A percentile compares a stretch with the other conserved stretches of the same genome.
Conservation (phyloP, 2,329 filamentous ascomycete genomes). For the Aspergillus pseudoviridinutans region DNA sequence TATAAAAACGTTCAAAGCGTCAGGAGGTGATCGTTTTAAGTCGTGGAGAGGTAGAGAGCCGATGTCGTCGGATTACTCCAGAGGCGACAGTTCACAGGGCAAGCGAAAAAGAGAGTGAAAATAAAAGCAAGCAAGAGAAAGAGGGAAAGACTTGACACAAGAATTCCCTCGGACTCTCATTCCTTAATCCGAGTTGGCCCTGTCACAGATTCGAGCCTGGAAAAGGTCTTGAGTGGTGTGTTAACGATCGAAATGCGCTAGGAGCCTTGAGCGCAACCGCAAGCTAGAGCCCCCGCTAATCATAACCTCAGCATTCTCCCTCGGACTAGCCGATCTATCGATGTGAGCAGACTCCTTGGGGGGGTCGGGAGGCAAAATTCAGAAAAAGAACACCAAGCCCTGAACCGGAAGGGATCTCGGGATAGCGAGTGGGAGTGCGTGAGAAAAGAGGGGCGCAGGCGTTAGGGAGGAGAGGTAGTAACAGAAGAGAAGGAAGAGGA, state of each 20-base stretch:
- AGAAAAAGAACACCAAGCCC: not conserved
- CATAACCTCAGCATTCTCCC: slow-evolving; percentile 40
- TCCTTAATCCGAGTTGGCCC: slow-evolving; percentile 19
- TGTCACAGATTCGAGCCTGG: slow-evolving; percentile 18
- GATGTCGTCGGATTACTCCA: slow-evolving; percentile 19
- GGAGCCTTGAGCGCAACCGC: slow-evolving; percentile 40
- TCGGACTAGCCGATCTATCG: slow-evolving; percentile 2
- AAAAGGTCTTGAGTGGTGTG: slow-evolving; percentile 17
- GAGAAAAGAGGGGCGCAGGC: slow-evolving; percentile 1
- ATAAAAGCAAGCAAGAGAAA: slow-evolving; percentile 14
- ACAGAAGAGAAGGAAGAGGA: slow-evolving; percentile 10
- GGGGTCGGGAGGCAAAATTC: not conserved
- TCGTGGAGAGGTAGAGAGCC: slow-evolving; percentile 26
- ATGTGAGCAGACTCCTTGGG: slow-evolving; percentile 4
- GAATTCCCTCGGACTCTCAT: slow-evolving; percentile 25
- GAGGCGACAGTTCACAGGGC: slow-evolving; percentile 16
- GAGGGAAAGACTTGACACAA: slow-evolving; percentile 15
- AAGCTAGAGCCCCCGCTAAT: slow-evolving; percentile 36
- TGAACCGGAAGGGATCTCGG: not conserved
- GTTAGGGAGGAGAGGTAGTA: slow-evolving; percentile 1
- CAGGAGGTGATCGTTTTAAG: slow-evolving; percentile 29
- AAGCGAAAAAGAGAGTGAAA: slow-evolving; percentile 10
- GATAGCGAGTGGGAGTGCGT: not conserved
- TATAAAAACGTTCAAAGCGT: slow-evolving; percentile 32
- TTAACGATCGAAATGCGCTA: slow-evolving; percentile 31